A percentile compares a stretch with the other conserved stretches of the same genome.
These are phyloP conservation scores for Rhodosporidiobolus odoratus DNA, from an alignment of 768 basidiomycete genomes.

Conservation along the genomic window DNA sequence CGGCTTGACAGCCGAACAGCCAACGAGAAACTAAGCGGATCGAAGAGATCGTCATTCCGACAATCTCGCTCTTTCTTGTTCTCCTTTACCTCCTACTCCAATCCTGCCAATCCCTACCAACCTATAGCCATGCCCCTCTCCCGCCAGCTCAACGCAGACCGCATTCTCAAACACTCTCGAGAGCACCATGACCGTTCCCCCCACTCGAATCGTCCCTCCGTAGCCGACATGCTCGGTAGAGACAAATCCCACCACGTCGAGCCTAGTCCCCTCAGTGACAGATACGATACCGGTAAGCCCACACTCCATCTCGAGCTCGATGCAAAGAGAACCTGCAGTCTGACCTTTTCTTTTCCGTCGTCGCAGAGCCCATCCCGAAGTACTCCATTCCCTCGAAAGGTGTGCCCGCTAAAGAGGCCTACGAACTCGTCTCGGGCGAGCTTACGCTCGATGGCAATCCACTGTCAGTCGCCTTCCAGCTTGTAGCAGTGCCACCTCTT, in stretches of 20 bases:
- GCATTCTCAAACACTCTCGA: slow-evolving; percentile 58
- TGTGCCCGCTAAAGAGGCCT: slow-evolving; percentile 42
- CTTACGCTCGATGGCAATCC: slow-evolving; percentile 38
- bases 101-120: neutral
- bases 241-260: slow-evolving; percentile 1
- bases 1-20: no score
- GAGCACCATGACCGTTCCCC: slow-evolving; percentile 42
- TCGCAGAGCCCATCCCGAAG: slow-evolving; percentile 58
- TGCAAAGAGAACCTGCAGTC: no score
- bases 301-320: no score
- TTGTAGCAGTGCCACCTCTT: neutral
- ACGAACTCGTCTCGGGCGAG: slow-evolving; percentile 54
- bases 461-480: neutral
- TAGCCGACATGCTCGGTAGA: slow-evolving; percentile 11
- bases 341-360: slow-evolving; percentile 43
- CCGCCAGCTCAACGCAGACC: slow-evolving; percentile 57
- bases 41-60: no score
- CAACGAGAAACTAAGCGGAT: no score
- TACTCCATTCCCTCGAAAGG: slow-evolving; percentile 62
- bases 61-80: no score
- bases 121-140: slow-evolving; percentile 20
- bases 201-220: neutral
- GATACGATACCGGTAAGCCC: slow-evolving; percentile 44
- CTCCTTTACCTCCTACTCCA: neutral
- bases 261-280: slow-evolving; percentile 49